These are phyloP conservation scores for Mycena galericulata DNA, from an alignment of 768 basidiomycete genomes.

Conservation along the genomic window DNA sequence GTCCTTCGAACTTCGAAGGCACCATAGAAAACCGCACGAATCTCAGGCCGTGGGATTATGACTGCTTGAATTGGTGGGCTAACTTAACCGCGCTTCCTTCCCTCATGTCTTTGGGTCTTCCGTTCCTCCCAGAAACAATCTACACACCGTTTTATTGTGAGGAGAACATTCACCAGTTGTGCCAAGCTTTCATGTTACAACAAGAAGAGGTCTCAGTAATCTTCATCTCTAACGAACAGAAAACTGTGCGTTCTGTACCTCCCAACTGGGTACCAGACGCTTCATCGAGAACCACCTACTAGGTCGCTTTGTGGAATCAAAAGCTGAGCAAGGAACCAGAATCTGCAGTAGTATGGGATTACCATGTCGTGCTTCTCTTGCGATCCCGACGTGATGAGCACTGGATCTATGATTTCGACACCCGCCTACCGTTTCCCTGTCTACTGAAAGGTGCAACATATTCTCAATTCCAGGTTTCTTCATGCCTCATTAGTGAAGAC, in stretches of 20 bases:
- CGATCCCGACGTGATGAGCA: slow-evolving; percentile 46
- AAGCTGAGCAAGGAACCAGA: slow-evolving; percentile 51
- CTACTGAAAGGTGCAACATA: slow-evolving; percentile 56
- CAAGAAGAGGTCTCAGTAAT: slow-evolving; percentile 58
- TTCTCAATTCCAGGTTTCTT: background rate
- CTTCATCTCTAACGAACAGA: slow-evolving; percentile 74
- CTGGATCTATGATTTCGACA: slow-evolving; percentile 83
- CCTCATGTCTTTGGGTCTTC: slow-evolving; percentile 32
- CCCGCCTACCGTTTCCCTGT: slow-evolving; percentile 63
- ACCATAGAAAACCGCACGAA: no score
- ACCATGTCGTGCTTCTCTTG: slow-evolving; percentile 75
- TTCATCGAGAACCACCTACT: background rate
- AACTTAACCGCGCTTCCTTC: no score
- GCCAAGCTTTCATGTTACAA: slow-evolving; percentile 52
- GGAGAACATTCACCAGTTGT: slow-evolving; percentile 78
- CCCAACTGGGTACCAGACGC: background rate
- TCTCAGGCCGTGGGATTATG: no score
- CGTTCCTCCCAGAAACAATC: slow-evolving; percentile 50
- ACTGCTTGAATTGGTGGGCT: no score
- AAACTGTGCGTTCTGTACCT: slow-evolving; percentile 58
- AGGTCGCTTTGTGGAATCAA: slow-evolving; percentile 79
- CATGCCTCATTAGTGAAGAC: slow-evolving; percentile 44
- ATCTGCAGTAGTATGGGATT: slow-evolving; percentile 74
- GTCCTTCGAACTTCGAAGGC: no score
- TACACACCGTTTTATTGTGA: slow-evolving; percentile 79